A percentile compares a stretch with the other conserved stretches of the same genome.
Evolutionary conservation across 1,284 basidiomycete species (phyloP).

Genomic region (Inonotus obliquus): DNA sequence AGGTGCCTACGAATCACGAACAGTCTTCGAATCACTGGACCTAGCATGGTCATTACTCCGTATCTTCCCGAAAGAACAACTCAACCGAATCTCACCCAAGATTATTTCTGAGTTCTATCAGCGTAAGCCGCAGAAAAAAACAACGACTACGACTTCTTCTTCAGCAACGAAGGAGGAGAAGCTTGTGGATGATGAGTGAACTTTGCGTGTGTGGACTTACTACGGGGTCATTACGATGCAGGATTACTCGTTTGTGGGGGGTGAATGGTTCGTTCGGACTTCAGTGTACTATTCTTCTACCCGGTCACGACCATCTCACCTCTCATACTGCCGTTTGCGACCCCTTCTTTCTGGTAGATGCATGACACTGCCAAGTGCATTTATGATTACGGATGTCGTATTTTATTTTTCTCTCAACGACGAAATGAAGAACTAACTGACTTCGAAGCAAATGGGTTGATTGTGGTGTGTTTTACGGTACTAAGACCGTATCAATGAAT

Average conservation of each 20-base stretch:
- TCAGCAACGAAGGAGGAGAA: conserved; percentile 46
- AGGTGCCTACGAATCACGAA: conserved; percentile 94
- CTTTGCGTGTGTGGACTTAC: background rate
- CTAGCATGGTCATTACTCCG: conserved; percentile 95
- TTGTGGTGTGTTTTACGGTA: no score
- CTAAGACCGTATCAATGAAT: no score
- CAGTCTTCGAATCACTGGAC: conserved; percentile 97
- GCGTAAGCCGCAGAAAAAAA: conserved; percentile 68
- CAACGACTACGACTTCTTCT: conserved; percentile 39
- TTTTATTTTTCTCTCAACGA: background rate
- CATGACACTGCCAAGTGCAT: background rate
- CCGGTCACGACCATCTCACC: no score
- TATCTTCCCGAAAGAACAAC: conserved; percentile 98
- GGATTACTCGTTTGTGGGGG: no score
- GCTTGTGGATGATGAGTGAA: conserved; percentile 46
- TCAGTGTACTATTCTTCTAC: no score
- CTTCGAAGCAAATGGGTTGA: no score
- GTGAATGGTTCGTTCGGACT: no score
- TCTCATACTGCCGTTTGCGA: no score
- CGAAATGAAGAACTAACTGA: no score
- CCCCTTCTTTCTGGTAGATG: background rate
- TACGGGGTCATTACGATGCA: no score
- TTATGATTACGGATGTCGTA: background rate
- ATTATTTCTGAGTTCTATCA: conserved; percentile 85
- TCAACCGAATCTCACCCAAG: conserved; percentile 93